A percentile compares a stretch with the other conserved stretches of the same genome.
Evolutionary conservation across 345 rosid species (phyloP).

Genomic region (Raphanus sativus): DNA sequence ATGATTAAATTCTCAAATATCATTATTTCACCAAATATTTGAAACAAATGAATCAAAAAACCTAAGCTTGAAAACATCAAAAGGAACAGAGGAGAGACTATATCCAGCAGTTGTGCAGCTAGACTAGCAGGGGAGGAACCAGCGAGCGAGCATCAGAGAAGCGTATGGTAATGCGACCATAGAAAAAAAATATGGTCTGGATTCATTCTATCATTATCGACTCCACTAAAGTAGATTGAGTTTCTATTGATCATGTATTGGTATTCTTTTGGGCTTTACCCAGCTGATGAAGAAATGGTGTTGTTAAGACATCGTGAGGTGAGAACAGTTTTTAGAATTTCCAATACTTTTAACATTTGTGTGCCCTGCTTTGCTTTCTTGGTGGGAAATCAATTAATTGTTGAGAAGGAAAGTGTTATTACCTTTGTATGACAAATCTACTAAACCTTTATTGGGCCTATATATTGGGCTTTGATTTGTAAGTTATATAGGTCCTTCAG

Average conservation of each 20-base stretch:
- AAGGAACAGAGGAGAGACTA: background rate
- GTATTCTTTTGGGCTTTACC: background rate
- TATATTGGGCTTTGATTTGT: conserved; percentile 26
- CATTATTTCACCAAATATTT: background rate
- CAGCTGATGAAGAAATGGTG: background rate
- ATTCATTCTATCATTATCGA: no score
- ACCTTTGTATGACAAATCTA: background rate
- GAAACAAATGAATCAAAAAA: background rate
- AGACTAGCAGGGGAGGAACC: no score
- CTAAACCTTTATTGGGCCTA: conserved; percentile 15
- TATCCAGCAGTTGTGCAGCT: no score
- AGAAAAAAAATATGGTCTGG: no score
- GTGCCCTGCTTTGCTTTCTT: conserved; percentile 15
- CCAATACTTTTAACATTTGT: background rate
- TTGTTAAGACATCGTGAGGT: background rate
- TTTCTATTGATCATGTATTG: no score
- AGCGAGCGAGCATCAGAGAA: no score
- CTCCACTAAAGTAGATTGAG: no score
- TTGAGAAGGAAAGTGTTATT: background rate
- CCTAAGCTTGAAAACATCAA: background rate
- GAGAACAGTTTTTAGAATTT: background rate
- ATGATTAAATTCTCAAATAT: background rate
- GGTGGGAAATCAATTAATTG: background rate
- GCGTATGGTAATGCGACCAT: no score
- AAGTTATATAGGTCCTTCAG: background rate